Percentiles rank a stretch among this genome's conserved stretches.
Conservation (phyloP, 2,329 filamentous ascomycete genomes). For the Sarocladiaceae sp. region DNA sequence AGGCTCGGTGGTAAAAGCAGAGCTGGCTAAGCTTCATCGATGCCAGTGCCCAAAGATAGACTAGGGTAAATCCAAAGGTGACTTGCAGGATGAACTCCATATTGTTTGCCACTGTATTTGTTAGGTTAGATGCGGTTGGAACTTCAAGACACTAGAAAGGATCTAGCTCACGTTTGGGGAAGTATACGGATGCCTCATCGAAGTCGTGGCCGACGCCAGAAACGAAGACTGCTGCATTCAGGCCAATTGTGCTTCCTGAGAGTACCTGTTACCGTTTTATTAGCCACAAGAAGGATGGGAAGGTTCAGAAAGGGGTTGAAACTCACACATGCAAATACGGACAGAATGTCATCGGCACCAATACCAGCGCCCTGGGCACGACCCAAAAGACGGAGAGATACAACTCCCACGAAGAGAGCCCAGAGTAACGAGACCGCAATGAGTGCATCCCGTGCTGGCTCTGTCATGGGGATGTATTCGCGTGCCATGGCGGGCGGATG, state of each 20-base stretch:
- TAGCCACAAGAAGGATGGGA: too few relatives aligned
- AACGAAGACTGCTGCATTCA: conserved; percentile 13
- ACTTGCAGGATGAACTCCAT: conserved; percentile 15
- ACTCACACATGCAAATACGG: conserved; percentile 14
- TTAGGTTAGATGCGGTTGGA: neutral
- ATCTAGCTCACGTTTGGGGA: conserved; percentile 13
- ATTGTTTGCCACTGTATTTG: conserved; percentile 12
- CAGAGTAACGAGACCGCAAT: conserved; percentile 13
- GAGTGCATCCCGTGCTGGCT: conserved; percentile 12
- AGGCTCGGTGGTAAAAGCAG: conserved; percentile 17
- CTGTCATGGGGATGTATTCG: conserved; percentile 13
- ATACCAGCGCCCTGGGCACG: conserved; percentile 13
- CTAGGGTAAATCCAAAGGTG: conserved; percentile 16
- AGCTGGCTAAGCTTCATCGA: conserved; percentile 16
- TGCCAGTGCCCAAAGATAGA: conserved; percentile 18
- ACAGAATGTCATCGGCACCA: conserved; percentile 14
- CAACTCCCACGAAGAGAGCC: conserved; percentile 10
- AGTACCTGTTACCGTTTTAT: conserved; percentile 11
- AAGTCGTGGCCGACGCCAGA: conserved; percentile 17
- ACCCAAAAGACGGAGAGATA: conserved; percentile 12
- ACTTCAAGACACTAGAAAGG: too few relatives aligned
- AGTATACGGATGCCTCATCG: conserved; percentile 12
- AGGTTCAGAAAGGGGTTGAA: neutral
- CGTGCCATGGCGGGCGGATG: conserved; percentile 9
- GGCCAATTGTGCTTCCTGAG: conserved; percentile 13